A percentile compares a stretch with the other conserved stretches of the same genome.
Evolutionary conservation across 495 filamentous ascomycete species (phyloP).

Genomic region (Aspergillus steynii): DNA sequence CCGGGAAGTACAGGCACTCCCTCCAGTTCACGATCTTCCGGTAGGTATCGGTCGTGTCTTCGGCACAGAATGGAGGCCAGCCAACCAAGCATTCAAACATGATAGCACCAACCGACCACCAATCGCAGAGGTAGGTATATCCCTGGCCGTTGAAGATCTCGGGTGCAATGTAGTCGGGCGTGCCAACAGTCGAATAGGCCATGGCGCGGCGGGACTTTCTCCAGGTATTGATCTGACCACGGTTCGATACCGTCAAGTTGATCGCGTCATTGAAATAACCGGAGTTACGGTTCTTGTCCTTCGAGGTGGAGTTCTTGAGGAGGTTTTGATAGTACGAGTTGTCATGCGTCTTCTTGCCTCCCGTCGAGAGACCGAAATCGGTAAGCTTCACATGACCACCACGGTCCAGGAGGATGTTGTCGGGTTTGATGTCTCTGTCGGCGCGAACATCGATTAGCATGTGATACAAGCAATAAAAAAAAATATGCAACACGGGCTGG

Average conservation of each 20-base stretch:
- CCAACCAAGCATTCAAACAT: conserved; percentile 99
- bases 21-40: conserved; percentile 99
- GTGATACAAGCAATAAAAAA: not conserved
- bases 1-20: conserved; percentile 92
- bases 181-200: conserved; percentile 98
- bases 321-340: conserved; percentile 98
- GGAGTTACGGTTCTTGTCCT: conserved; percentile 73
- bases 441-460: not conserved
- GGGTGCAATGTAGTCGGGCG: conserved; percentile 97
- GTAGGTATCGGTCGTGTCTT: conserved; percentile 96
- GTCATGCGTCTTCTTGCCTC: conserved; percentile 96
- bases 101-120: conserved; percentile 98
- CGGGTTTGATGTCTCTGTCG: conserved; percentile 93
- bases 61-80: conserved; percentile 98
- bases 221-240: conserved; percentile 97
- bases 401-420: conserved; percentile 95
- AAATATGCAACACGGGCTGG: not conserved
- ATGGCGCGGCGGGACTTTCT: conserved; percentile 90
- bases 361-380: conserved; percentile 96
- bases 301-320: conserved; percentile 78
- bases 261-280: conserved; percentile 93
- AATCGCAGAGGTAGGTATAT: conserved; percentile 95
- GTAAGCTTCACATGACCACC: conserved; percentile 98
- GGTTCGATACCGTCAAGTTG: conserved; percentile 96
- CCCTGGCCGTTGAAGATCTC: conserved; percentile 97